Conservation (phyloP, 2,329 filamentous ascomycete genomes). For the Conoideocrella luteorostrata region DNA sequence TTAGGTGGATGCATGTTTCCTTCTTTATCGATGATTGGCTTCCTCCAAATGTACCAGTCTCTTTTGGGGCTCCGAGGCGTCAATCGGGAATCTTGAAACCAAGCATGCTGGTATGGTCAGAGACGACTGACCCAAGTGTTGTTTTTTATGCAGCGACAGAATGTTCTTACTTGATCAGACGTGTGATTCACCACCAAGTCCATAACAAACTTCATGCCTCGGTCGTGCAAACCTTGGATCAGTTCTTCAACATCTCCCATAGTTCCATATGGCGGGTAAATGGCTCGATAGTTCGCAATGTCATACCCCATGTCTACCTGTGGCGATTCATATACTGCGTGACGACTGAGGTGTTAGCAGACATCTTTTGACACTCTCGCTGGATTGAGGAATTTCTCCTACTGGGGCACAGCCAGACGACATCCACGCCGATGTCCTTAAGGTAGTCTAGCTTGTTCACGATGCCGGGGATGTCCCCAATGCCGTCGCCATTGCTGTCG, state of each 20-base stretch:
- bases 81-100: conserved; percentile 50
- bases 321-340: conserved; percentile 25
- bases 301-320: conserved; percentile 60
- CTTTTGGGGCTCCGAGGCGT: conserved; percentile 43
- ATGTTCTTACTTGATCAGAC: conserved; percentile 14
- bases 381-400: not conserved
- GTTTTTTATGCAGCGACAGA: not conserved
- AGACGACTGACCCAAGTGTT: not conserved
- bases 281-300: conserved; percentile 56
- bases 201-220: conserved; percentile 10
- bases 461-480: conserved; percentile 48
- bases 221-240: conserved; percentile 2
- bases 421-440: conserved; percentile 41
- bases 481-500: conserved; percentile 47
- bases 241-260: conserved; percentile 10
- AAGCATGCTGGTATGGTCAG: conserved; percentile 31
- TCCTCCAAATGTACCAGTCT: conserved; percentile 51
- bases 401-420: conserved; percentile 35
- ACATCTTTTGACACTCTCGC: conserved; percentile 11
- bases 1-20: conserved; percentile 34
- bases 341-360: not conserved
- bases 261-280: conserved; percentile 49
- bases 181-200: conserved; percentile 27
- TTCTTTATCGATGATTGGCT: conserved; percentile 29
- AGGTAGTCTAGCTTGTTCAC: conserved; percentile 48